A percentile compares a stretch with the other conserved stretches of the same genome.
Conservation (phyloP, 768 basidiomycete species). For the Termitomyces sp. region DNA sequence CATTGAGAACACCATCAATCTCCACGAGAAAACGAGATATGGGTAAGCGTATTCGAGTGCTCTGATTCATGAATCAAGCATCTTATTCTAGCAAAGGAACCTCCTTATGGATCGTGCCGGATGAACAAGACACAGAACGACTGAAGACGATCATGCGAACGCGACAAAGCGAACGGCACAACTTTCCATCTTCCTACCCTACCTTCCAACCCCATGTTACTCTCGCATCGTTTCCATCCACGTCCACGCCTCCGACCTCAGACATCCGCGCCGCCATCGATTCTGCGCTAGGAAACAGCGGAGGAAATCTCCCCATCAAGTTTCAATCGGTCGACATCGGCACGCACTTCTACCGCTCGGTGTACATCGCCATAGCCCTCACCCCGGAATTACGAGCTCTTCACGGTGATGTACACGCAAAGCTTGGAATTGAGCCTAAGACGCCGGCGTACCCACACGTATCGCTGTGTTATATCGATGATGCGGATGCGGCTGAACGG, state of each 20-base stretch:
- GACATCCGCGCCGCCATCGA: slow-evolving; percentile 35
- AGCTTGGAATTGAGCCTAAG: slow-evolving; percentile 32
- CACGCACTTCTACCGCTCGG: slow-evolving; percentile 67
- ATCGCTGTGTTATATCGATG: slow-evolving; percentile 70
- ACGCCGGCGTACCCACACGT: slow-evolving; percentile 69
- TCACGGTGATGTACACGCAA: slow-evolving; percentile 42
- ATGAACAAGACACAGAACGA: slow-evolving; percentile 33
- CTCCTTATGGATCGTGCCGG: slow-evolving; percentile 71
- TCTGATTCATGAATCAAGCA: background rate
- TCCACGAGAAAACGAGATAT: background rate
- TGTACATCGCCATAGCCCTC: slow-evolving; percentile 51
- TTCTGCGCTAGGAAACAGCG: slow-evolving; percentile 16
- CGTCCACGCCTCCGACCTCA: slow-evolving; percentile 22
- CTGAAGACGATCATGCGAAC: slow-evolving; percentile 46
- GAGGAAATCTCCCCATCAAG: slow-evolving; percentile 33
- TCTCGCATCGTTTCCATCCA: slow-evolving; percentile 42
- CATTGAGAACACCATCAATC: too few relatives aligned
- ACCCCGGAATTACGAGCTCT: slow-evolving; percentile 43
- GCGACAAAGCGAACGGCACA: slow-evolving; percentile 18
- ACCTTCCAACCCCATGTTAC: slow-evolving; percentile 70
- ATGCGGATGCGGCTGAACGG: slow-evolving; percentile 61
- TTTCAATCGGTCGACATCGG: slow-evolving; percentile 58
- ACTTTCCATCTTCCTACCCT: slow-evolving; percentile 47
- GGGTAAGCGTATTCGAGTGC: slow-evolving; percentile 8
- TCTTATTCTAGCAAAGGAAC: slow-evolving; percentile 35